A percentile compares a stretch with the other conserved stretches of the same genome.
phyloP scores from a whole-genome alignment of 2,329 filamentous ascomycete species.

The Diaporthe citri region DNA sequence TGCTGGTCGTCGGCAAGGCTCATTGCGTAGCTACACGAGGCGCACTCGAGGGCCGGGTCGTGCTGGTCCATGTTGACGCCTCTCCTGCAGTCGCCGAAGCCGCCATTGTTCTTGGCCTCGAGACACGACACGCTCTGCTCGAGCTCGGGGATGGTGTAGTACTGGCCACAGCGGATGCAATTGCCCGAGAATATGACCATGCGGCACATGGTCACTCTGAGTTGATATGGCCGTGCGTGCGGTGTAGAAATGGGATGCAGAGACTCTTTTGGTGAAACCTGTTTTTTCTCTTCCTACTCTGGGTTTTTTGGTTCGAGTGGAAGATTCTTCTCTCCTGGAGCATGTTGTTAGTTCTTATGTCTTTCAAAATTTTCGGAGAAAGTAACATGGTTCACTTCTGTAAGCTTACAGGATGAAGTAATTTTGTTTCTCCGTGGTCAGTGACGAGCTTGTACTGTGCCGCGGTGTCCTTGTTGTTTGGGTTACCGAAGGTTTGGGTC shows the following conservation, averaged over 20 bases:
- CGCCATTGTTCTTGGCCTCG: conserved; percentile 61
- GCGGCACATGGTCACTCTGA: conserved; percentile 57
- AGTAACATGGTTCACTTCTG: background rate
- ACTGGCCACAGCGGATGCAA: conserved; percentile 57
- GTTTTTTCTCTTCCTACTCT: background rate
- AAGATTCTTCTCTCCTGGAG: background rate
- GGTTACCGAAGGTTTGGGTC: conserved; percentile 38
- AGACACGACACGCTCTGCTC: conserved; percentile 61
- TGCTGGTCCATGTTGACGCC: conserved; percentile 59
- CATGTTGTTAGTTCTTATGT: background rate
- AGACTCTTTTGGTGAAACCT: background rate
- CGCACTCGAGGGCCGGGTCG: conserved; percentile 62
- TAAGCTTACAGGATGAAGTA: conserved; percentile 21
- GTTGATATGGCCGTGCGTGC: background rate
- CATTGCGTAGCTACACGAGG: conserved; percentile 49
- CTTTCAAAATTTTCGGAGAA: background rate
- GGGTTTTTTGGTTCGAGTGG: background rate
- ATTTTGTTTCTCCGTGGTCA: background rate
- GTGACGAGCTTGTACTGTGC: background rate
- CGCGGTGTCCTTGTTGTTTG: conserved; percentile 18
- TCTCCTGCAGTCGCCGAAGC: conserved; percentile 57
- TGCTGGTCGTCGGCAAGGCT: conserved; percentile 48
- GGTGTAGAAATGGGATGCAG: background rate
- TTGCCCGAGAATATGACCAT: conserved; percentile 58
- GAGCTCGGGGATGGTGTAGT: conserved; percentile 59